Evolutionary conservation across 2,329 filamentous ascomycete genomes (phyloP), one percentile per base, ranked within the genome.

Genomic region (Sphaerulina populicola): DNA sequence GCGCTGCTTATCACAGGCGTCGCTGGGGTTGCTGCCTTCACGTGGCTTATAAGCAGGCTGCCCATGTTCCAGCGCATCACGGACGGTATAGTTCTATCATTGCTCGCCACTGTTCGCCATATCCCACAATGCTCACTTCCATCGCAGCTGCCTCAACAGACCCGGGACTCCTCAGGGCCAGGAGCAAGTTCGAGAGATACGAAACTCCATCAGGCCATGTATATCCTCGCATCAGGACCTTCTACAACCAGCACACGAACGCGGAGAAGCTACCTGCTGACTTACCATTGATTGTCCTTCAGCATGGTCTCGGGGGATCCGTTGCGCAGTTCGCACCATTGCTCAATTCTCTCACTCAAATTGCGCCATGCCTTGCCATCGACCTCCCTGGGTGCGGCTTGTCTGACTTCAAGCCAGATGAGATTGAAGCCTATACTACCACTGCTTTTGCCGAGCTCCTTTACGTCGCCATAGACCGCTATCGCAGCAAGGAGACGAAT

Each of bases 221-320:
- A 7, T 97, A 96, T 66, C 78, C 82, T 1, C 79, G 77, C 30
- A 77, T 97, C 56, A 82, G 91, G 51, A 82, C 90, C 39, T 96
- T 97, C 68, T 90, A 85, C 70, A 80, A 85, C 51, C 80, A 80
- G 49, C 93, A 96, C 69, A 79, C 82, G 15, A 88, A 96, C 64
- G 81, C 83, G n/a, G 79, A 83, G 53, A 86, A 93, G 66, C 76
- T 97, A 3, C 88, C 88, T 2, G 77, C 74, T 38, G 76, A 82
- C 55, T 71, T 96, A 9, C 93, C 93, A 1, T 72, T 98, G 8
- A 72, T 97, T 3, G 89, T 97, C 39, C 95, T 94, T 65, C 76
- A 97, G 51, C 93, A 97, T 64, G 93, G 93, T 1, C 77, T 97
- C 8, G 93, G 91, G n/a, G 93, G 93, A 44, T 94, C 88, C 0